Base-by-base conservation (phyloP, 2,329 filamentous ascomycete genomes). In the Hymenoscyphus repandus region DNA sequence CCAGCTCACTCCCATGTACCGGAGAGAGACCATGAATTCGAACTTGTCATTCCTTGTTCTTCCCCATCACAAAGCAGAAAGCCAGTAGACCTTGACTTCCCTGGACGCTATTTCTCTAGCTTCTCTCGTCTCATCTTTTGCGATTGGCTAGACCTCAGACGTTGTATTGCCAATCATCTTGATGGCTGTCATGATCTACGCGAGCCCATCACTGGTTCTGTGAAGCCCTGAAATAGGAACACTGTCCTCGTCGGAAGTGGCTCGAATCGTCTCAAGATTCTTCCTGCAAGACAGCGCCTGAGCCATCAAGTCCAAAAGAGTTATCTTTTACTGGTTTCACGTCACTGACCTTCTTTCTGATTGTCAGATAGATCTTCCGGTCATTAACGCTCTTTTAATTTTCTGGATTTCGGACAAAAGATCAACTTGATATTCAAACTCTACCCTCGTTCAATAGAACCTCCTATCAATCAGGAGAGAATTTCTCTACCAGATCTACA, bases 131-230 rank as follows among this genome's bases (percentile, higher is more conserved):
- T 61, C 58, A 62, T 61, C 55, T 70, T 68, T 67, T 71, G 74
- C 74, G 72, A 73, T 68, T 66, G 64, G 62, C 60, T 59, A 52
- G 55, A 58, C 55, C 59, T 64, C 54, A 55, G 54, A 54, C 62
- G 57, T 62, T 58, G 58, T 56, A 37, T 59, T 62, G 55, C 73
- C 72, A 74, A 75, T 75, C 72, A 74, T 70, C 66, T 71, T 66
- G 58, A 69, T 66, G 66, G 61, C 61, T 68, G 60, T 60, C 54
- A 60, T 61, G 62, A 66, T 63, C 66, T 66, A 72, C 66, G 64
- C 67, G 64, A 71, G 66, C 66, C 66, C 72, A 68, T 64, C 66
- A 69, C 64, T 64, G 66, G 65, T 68, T 63, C 69, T 66, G 61
- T 65, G 62, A 65, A 66, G 63, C 63, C 63, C 66, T 62, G 62